Evolutionary conservation across 306 rosid species (phyloP), one percentile per base, ranked within the genome.

Genomic region (Spatholobus suberectus): DNA sequence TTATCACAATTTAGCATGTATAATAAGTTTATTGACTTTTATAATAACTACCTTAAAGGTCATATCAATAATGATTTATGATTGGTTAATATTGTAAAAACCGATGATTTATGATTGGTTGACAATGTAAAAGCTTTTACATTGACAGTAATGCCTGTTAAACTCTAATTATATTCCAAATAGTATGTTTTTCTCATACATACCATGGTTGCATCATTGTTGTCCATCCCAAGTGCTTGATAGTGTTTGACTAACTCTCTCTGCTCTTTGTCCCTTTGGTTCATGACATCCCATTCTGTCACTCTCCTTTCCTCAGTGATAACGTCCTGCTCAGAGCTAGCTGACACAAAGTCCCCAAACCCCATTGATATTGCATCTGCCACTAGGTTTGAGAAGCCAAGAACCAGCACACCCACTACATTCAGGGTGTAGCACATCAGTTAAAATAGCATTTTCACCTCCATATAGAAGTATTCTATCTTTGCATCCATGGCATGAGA

Each of bases 361-460:
- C 93, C 92, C 97, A 86, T 91, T 4, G 92, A 93, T 81, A 91
- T 90, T 82, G 91, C 96, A 81, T 93, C 94, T 9, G 93, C 96
- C 46, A 90, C 91, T 38, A 93, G 82, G 83, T 93, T 91, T 23
- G 92, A 88, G 84, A 91, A 84, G 44, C 96, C 96, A 29, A 90
- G 89, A 78, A 90, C 94, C 85, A 88, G 70, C 57, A 90, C 90
- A 47, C 80, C 89, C 80, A 59, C 92, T 89, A 9, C 73, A 35
- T 55, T 32, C 70, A 44, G 0, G 54, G 35, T 6, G 27, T 49
- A 43, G 9, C 49, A 80, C 67, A 32, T 15, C 14, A 80, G 49
- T 72, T 77, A 72, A 51, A 27, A 38, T 54, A 27, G 13, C 78
- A 67, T 77, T 26, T 23, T 51, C 81, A 55, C 66, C 1, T 52